Evolutionary conservation across 2,329 filamentous ascomycete species (phyloP).

Genomic region (Plenodomus lindquistii): DNA sequence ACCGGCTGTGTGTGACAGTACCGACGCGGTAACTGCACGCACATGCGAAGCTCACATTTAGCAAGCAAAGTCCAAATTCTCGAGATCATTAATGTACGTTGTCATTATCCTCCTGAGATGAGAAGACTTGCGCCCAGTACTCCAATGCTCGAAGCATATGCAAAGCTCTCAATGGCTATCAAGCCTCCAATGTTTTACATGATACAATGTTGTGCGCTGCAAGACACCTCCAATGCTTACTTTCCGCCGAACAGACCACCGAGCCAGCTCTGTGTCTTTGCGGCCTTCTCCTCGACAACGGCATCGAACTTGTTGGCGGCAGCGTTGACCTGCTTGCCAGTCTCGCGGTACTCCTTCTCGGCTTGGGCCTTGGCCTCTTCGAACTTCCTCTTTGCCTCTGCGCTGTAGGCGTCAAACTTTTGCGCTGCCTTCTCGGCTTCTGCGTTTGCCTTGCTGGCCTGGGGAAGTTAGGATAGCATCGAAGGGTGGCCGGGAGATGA

Average conservation of each 20-base stretch:
- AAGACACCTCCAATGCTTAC: conserved; percentile 14
- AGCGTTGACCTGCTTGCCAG: conserved; percentile 54
- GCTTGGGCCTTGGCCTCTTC: conserved; percentile 66
- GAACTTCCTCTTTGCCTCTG: conserved; percentile 63
- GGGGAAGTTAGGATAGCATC: conserved; percentile 19
- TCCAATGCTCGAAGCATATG: conserved; percentile 31
- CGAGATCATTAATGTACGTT: background rate
- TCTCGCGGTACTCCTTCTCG: conserved; percentile 38
- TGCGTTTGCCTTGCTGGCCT: conserved; percentile 46
- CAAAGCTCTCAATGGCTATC: conserved; percentile 10
- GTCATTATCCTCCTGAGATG: conserved; percentile 3
- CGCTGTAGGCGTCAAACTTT: conserved; percentile 57
- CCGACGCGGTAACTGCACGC: background rate
- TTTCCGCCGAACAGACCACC: conserved; percentile 81
- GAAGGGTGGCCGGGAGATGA: background rate
- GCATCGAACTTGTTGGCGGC: conserved; percentile 78
- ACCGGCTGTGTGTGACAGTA: background rate
- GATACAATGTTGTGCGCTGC: background rate
- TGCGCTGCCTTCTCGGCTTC: conserved; percentile 67
- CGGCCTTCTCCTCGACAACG: conserved; percentile 75
- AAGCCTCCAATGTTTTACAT: background rate
- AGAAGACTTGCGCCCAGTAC: conserved; percentile 20
- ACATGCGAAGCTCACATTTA: background rate
- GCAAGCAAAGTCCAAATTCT: background rate
- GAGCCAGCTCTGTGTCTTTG: conserved; percentile 82